These are phyloP conservation scores for Taphrina communis DNA, from an alignment of 1,139 yeast species.

Conservation along the genomic window DNA sequence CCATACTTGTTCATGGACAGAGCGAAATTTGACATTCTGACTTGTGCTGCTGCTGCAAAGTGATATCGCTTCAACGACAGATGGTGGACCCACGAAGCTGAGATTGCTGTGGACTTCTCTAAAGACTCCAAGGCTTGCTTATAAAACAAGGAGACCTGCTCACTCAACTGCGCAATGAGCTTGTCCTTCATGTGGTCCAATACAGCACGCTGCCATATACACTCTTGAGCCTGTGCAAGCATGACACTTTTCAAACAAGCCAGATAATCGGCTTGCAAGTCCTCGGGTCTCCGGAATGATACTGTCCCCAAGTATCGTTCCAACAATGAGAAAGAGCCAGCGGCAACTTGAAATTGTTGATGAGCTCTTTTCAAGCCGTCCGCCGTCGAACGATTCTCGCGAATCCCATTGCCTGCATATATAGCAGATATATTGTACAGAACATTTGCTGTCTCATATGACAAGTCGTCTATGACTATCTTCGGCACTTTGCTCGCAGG, in stretches of 20 bases:
- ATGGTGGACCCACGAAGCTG: conserved; percentile 66
- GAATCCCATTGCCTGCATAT: conserved; percentile 63
- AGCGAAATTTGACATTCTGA: conserved; percentile 62
- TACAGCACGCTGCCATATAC: conserved; percentile 78
- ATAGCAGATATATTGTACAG: conserved; percentile 72
- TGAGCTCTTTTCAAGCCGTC: conserved; percentile 70
- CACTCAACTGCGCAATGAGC: conserved; percentile 67
- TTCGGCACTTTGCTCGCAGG: background rate
- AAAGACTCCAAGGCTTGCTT: conserved; percentile 53
- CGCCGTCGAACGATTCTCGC: conserved; percentile 56
- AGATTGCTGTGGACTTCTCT: conserved; percentile 16
- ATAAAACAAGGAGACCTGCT: conserved; percentile 67
- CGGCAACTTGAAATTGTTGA: conserved; percentile 66
- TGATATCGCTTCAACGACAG: conserved; percentile 64
- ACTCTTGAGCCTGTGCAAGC: conserved; percentile 88
- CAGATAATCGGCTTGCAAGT: conserved; percentile 57
- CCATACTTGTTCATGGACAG: conserved; percentile 66
- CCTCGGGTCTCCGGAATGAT: conserved; percentile 52
- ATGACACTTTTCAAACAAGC: conserved; percentile 58
- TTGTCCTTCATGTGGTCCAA: conserved; percentile 64
- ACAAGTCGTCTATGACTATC: conserved; percentile 47
- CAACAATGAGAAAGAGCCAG: conserved; percentile 63
- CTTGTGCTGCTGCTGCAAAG: conserved; percentile 73
- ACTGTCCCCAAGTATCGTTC: conserved; percentile 48
- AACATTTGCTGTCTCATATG: conserved; percentile 66